These are phyloP conservation scores for Reutealis trisperma DNA, from an alignment of 345 rosid species.

Conservation along the genomic window DNA sequence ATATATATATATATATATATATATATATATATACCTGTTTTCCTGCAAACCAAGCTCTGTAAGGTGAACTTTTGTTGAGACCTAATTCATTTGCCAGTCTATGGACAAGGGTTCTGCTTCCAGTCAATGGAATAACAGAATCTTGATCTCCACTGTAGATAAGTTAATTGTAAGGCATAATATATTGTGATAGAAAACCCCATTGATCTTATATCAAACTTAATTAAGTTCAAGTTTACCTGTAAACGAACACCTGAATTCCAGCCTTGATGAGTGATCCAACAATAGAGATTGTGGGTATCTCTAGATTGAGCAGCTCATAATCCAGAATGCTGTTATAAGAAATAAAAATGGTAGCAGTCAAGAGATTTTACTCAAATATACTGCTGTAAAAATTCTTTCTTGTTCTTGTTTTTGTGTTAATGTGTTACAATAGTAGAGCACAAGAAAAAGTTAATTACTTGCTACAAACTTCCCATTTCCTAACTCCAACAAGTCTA, in stretches of 20 bases:
- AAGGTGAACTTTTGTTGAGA: slow-evolving; percentile 62
- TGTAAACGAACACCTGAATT: slow-evolving; percentile 33
- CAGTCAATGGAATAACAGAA: slow-evolving; percentile 76
- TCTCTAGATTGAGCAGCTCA: slow-evolving; percentile 48
- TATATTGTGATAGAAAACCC: neutral
- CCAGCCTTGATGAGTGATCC: slow-evolving; percentile 37
- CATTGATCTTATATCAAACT: neutral
- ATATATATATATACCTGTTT: too few species aligned
- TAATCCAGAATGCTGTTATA: slow-evolving; percentile 74
- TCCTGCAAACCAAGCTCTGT: slow-evolving; percentile 89
- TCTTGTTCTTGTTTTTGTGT: neutral
- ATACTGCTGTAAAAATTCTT: neutral
- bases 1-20: too few species aligned
- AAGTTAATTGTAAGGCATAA: neutral
- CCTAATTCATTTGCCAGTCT: slow-evolving; percentile 42
- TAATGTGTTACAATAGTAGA: neutral
- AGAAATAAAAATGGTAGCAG: neutral
- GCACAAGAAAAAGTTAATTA: slow-evolving; percentile 33
- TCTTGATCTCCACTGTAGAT: slow-evolving; percentile 64
- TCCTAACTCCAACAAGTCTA: slow-evolving; percentile 73
- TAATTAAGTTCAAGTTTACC: neutral
- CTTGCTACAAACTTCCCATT: slow-evolving; percentile 96
- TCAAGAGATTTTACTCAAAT: neutral
- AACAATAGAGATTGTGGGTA: slow-evolving; percentile 27
- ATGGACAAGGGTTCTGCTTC: slow-evolving; percentile 31